A percentile compares a stretch with the other conserved stretches of the same genome.
phyloP scores from a whole-genome alignment of 2,329 filamentous ascomycete genomes.

The Sclerotinia subarctica region DNA sequence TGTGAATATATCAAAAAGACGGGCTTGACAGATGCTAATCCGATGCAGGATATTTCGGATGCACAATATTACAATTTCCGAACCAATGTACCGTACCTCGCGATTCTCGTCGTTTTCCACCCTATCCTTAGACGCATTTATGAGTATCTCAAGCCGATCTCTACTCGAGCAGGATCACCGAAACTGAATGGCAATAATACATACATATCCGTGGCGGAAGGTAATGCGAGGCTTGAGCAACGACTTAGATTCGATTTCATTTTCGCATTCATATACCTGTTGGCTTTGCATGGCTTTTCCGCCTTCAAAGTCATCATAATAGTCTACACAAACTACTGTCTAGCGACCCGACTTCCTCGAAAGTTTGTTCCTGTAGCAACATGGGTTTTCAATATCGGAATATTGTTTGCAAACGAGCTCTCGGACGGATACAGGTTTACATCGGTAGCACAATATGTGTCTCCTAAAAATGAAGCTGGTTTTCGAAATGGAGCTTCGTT shows the following conservation, averaged over 20 bases:
- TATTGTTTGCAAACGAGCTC: slow-evolving; percentile 87
- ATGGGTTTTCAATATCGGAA: slow-evolving; percentile 85
- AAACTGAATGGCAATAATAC: slow-evolving; percentile 36
- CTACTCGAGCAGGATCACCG: slow-evolving; percentile 28
- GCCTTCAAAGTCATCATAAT: slow-evolving; percentile 78
- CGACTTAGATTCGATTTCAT: slow-evolving; percentile 77
- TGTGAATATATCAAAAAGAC: slow-evolving; percentile 32
- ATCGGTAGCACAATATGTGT: slow-evolving; percentile 55
- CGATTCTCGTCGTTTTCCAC: slow-evolving; percentile 70
- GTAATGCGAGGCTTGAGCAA: slow-evolving; percentile 60
- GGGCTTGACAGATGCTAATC: slow-evolving; percentile 23
- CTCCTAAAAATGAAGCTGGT: slow-evolving; percentile 27
- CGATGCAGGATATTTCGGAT: slow-evolving; percentile 76
- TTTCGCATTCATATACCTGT: slow-evolving; percentile 77
- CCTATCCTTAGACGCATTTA: slow-evolving; percentile 73
- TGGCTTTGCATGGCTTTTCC: slow-evolving; percentile 80
- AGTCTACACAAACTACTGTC: slow-evolving; percentile 74
- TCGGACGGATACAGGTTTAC: slow-evolving; percentile 72
- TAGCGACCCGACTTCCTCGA: slow-evolving; percentile 70
- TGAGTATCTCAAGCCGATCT: slow-evolving; percentile 46
- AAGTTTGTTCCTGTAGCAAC: slow-evolving; percentile 70
- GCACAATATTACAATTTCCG: slow-evolving; percentile 83
- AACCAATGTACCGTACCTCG: slow-evolving; percentile 78
- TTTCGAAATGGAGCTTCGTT: slow-evolving; percentile 20
- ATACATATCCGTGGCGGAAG: slow-evolving; percentile 43